A percentile compares a stretch with the other conserved stretches of the same genome.
phyloP scores from a whole-genome alignment of 192 early-diverging fungal species.

The Linnemannia hyalina region DNA sequence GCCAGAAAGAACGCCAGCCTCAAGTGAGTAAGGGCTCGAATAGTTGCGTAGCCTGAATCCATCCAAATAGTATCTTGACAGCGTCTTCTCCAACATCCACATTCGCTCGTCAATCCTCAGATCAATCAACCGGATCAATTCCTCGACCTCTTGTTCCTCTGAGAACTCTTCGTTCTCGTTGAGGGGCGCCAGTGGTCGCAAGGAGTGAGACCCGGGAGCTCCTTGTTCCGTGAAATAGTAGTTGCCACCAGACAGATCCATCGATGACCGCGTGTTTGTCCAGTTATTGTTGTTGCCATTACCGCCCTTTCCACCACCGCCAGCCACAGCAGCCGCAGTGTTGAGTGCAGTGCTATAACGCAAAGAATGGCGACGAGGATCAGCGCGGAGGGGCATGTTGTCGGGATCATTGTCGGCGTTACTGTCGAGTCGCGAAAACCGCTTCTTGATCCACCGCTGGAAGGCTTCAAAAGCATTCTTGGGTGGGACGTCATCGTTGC shows the following conservation, averaged over 20 bases:
- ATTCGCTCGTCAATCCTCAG: constrained; percentile 47
- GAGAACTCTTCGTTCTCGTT: constrained; percentile 12
- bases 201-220: constrained; percentile 21
- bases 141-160: constrained; percentile 35
- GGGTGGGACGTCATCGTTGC: background rate
- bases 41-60: constrained; percentile 52
- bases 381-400: constrained; percentile 20
- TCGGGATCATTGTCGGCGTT: constrained; percentile 34
- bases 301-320: background rate
- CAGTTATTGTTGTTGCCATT: background rate
- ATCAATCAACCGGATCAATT: constrained; percentile 52
- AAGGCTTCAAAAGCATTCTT: background rate
- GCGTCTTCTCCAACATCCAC: constrained; percentile 50
- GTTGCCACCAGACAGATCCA: constrained; percentile 14
- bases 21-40: constrained; percentile 2
- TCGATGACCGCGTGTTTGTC: background rate
- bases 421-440: constrained; percentile 21
- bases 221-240: constrained; percentile 50
- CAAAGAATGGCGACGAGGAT: constrained; percentile 5
- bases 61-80: constrained; percentile 48
- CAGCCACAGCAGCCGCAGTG: background rate
- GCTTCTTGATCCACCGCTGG: constrained; percentile 2
- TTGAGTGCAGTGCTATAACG: constrained; percentile 28
- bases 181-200: constrained; percentile 36
- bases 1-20: background rate